These are phyloP conservation scores for Discostella stelligeroides DNA, from an alignment of 108 stramenopile genomes.

Conservation along the genomic window DNA sequence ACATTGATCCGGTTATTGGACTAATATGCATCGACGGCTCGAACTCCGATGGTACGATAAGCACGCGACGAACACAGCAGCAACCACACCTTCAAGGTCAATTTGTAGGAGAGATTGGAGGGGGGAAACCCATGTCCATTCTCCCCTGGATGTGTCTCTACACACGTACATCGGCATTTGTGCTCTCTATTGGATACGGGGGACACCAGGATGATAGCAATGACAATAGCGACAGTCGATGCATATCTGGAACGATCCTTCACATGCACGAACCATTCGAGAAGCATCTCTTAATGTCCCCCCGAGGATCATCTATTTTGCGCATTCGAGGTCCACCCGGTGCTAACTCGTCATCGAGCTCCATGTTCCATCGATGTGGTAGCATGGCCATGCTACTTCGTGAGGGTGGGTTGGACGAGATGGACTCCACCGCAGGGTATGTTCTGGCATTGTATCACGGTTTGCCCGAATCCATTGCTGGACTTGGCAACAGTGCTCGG, in stretches of 20 bases:
- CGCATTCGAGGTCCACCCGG: slow-evolving; percentile 65
- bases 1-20: slow-evolving; percentile 63
- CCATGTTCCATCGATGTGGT: slow-evolving; percentile 21
- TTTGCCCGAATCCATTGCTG: slow-evolving; percentile 10
- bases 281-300: slow-evolving; percentile 34
- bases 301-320: slow-evolving; percentile 46
- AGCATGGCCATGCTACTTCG: slow-evolving; percentile 39
- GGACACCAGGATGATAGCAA: not conserved
- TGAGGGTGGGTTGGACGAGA: slow-evolving; percentile 17
- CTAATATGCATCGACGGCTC: slow-evolving; percentile 68
- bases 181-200: slow-evolving; percentile 56
- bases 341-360: slow-evolving; percentile 1
- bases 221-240: slow-evolving; percentile 2
- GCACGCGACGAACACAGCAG: not conserved
- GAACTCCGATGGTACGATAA: slow-evolving; percentile 21
- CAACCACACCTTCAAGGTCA: not conserved
- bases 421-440: slow-evolving; percentile 7
- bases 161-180: slow-evolving; percentile 62
- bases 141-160: slow-evolving; percentile 76
- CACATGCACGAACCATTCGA: slow-evolving; percentile 66
- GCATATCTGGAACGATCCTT: slow-evolving; percentile 34
- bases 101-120: not conserved
- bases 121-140: slow-evolving; percentile 4
- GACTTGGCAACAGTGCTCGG: not conserved
- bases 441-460: slow-evolving; percentile 36